A percentile compares a stretch with the other conserved stretches of the same genome.
phyloP scores from a whole-genome alignment of 139 green algal species.

The Pycnococcus provasolii region DNA sequence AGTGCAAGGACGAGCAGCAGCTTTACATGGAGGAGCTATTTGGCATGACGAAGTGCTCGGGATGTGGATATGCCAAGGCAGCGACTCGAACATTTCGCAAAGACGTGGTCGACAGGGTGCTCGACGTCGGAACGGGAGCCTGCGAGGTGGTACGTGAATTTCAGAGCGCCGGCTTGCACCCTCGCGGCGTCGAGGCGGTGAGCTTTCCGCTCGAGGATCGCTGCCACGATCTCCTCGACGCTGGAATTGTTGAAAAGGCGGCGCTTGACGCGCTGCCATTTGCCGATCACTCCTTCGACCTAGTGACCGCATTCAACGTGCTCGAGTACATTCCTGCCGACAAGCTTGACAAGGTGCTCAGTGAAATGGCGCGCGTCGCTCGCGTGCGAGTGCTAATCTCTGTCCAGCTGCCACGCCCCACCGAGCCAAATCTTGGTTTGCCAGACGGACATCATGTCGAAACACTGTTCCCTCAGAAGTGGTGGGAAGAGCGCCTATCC shows the following conservation, averaged over 20 bases:
- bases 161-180: constrained; percentile 11
- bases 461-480: constrained; percentile 5
- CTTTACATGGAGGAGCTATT: constrained; percentile 26
- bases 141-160: constrained; percentile 7
- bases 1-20: constrained; percentile 19
- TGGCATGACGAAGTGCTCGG: constrained; percentile 13
- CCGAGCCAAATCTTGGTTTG: background rate
- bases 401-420: background rate
- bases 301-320: constrained; percentile 15
- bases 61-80: constrained; percentile 9
- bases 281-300: constrained; percentile 8
- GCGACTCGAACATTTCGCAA: background rate
- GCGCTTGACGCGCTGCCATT: constrained; percentile 21
- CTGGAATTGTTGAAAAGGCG: constrained; percentile 9
- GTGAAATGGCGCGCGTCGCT: constrained; percentile 10
- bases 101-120: background rate
- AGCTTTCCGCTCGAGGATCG: constrained; percentile 22
- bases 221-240: constrained; percentile 21
- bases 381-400: constrained; percentile 3
- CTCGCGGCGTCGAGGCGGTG: constrained; percentile 17
- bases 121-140: constrained; percentile 22
- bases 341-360: constrained; percentile 7
- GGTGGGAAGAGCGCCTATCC: constrained; percentile 4
- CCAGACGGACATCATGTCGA: background rate
- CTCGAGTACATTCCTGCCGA: constrained; percentile 23